Evolutionary conservation across 129 eudicot species (phyloP).

Genomic region (Flaveria bidentis): DNA sequence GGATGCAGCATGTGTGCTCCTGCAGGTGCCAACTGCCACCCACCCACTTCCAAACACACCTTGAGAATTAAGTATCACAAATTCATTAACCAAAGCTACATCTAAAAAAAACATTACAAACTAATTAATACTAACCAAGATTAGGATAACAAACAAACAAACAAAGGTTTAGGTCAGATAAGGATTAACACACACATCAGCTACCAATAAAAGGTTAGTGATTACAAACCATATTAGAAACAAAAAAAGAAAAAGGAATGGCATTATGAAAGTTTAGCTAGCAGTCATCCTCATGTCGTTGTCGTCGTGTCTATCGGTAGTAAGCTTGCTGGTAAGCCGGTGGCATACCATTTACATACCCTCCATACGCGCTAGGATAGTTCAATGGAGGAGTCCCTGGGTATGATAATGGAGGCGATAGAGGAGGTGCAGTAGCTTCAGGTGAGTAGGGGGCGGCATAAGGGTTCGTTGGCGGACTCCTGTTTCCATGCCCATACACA

Average conservation of each 20-base stretch:
- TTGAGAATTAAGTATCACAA: neutral
- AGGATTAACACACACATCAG: conserved; percentile 24
- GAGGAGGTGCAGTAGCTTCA: conserved; percentile 36
- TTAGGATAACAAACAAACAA: conserved; percentile 3
- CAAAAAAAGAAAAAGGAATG: conserved; percentile 14
- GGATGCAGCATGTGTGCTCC: conserved; percentile 36
- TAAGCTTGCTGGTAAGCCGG: conserved; percentile 52
- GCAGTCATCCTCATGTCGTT: conserved; percentile 55
- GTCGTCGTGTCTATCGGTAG: conserved; percentile 58
- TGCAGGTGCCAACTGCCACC: conserved; percentile 37
- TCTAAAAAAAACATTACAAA: neutral
- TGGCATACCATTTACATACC: conserved; percentile 62
- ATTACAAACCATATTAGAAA: conserved; percentile 65
- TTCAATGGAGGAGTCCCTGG: conserved; percentile 76
- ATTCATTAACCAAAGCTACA: neutral
- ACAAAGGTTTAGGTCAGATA: conserved; percentile 9
- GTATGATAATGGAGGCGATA: conserved; percentile 62
- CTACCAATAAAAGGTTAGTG: conserved; percentile 84
- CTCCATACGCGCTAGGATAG: conserved; percentile 62
- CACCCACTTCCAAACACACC: conserved; percentile 22
- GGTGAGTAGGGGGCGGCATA: conserved; percentile 66
- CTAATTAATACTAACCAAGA: conserved; percentile 15
- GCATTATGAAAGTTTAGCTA: conserved; percentile 29
- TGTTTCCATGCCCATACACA: conserved; percentile 58
- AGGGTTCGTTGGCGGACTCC: conserved; percentile 64